Conservation (phyloP, 352 stramenopile species). For the Thraustochytrium sp. region DNA sequence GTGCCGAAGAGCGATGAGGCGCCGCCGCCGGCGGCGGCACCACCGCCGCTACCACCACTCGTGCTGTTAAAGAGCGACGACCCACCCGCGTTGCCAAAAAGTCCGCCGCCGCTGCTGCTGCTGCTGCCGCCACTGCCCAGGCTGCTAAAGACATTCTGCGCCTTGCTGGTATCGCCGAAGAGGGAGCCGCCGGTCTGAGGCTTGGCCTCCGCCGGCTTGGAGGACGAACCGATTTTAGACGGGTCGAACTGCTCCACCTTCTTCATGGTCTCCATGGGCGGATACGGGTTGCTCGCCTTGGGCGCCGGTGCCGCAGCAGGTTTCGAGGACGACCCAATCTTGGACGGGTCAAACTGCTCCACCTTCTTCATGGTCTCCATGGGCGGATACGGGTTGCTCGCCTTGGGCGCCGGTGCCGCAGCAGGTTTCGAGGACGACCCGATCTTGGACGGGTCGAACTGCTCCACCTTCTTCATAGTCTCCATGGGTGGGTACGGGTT, state of each 20-base stretch:
- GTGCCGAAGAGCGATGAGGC: not conserved
- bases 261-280: not conserved
- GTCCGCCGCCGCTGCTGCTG: not conserved
- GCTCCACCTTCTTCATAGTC: conserved; percentile 25
- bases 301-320: not conserved
- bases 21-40: not conserved
- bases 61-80: no score
- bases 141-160: not conserved
- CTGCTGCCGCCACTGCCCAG: not conserved
- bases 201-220: not conserved
- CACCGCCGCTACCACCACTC: not conserved
- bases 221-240: not conserved
- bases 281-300: not conserved
- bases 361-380: conserved; percentile 33
- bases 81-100: not conserved
- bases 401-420: not conserved
- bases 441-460: conserved; percentile 10
- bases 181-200: not conserved
- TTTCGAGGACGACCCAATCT: not conserved
- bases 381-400: not conserved
- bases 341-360: conserved; percentile 9
- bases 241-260: not conserved
- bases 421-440: not conserved
- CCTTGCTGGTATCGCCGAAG: not conserved
- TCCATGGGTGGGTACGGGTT: conserved; percentile 10